A percentile compares a stretch with the other conserved stretches of the same genome.
Evolutionary conservation across 768 basidiomycete species (phyloP).

Genomic region (Butyriboletus loyo): DNA sequence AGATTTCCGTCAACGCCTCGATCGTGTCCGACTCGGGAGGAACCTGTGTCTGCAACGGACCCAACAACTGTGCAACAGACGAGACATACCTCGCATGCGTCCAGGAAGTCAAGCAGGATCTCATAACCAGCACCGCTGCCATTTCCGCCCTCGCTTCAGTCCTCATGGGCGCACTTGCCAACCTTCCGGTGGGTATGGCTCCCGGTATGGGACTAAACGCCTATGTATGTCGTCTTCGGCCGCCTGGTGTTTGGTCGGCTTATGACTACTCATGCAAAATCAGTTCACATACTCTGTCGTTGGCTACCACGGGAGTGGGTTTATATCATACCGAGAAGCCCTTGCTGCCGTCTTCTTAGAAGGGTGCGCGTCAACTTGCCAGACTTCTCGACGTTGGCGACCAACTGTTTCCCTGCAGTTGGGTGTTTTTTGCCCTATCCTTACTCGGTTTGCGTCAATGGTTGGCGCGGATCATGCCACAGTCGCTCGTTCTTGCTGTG

Average conservation of each 20-base stretch:
- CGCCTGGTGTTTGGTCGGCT: neutral
- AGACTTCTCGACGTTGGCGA: neutral
- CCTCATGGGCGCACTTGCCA: slow-evolving; percentile 82
- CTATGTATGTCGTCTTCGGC: slow-evolving; percentile 49
- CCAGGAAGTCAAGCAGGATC: slow-evolving; percentile 62
- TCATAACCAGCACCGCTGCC: slow-evolving; percentile 81
- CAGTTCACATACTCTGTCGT: slow-evolving; percentile 89
- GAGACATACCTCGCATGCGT: slow-evolving; percentile 54
- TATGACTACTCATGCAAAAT: neutral
- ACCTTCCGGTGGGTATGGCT: slow-evolving; percentile 86
- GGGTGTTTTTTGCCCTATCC: slow-evolving; percentile 80
- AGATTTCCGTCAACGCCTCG: slow-evolving; percentile 85
- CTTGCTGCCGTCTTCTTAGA: slow-evolving; percentile 85
- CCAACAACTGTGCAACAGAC: slow-evolving; percentile 54
- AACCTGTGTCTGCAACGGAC: slow-evolving; percentile 69
- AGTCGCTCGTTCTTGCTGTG: slow-evolving; percentile 79
- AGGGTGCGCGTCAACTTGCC: slow-evolving; percentile 49
- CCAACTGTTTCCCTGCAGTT: slow-evolving; percentile 38
- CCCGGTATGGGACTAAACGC: slow-evolving; percentile 84
- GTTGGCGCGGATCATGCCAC: slow-evolving; percentile 86
- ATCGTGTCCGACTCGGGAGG: slow-evolving; percentile 78
- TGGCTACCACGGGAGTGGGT: slow-evolving; percentile 71
- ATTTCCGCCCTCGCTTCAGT: slow-evolving; percentile 71
- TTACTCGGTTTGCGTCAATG: slow-evolving; percentile 84
- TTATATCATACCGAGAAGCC: slow-evolving; percentile 75